These are phyloP conservation scores for Westerdykella sp. DNA, from an alignment of 2,329 filamentous ascomycete genomes.

Conservation along the genomic window DNA sequence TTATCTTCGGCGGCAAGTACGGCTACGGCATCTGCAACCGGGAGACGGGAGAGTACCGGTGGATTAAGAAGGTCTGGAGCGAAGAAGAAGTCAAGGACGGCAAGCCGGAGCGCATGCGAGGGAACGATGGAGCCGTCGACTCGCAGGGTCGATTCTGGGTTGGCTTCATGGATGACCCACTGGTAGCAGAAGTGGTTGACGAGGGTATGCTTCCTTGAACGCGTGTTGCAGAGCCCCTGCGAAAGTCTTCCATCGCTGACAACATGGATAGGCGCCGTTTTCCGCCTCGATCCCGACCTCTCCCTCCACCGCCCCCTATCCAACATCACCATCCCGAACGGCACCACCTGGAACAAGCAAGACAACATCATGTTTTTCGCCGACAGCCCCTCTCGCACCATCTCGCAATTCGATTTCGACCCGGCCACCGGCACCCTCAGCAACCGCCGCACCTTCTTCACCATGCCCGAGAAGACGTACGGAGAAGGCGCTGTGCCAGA, in stretches of 20 bases:
- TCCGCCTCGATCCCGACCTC: constrained; percentile 61
- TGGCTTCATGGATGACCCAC: constrained; percentile 78
- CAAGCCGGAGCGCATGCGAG: constrained; percentile 51
- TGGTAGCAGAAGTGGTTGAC: constrained; percentile 48
- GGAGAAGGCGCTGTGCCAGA: constrained; percentile 58
- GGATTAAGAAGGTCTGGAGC: constrained; percentile 53
- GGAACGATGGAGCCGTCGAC: constrained; percentile 80
- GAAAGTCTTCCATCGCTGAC: not conserved
- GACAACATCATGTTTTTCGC: constrained; percentile 74
- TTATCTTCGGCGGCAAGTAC: constrained; percentile 73
- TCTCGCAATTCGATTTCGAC: constrained; percentile 72
- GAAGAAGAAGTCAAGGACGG: constrained; percentile 42
- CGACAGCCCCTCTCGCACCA: constrained; percentile 64
- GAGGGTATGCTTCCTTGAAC: constrained; percentile 26
- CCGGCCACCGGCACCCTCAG: constrained; percentile 56
- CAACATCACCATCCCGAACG: constrained; percentile 73
- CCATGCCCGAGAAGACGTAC: constrained; percentile 52
- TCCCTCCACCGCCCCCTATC: constrained; percentile 55
- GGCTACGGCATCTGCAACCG: constrained; percentile 75
- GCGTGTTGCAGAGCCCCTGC: not conserved
- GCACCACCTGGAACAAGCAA: constrained; percentile 71
- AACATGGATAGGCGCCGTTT: constrained; percentile 57
- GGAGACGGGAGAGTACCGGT: constrained; percentile 48
- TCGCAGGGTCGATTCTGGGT: constrained; percentile 77
- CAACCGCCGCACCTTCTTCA: constrained; percentile 67